These are phyloP conservation scores for Fusarium sacchari DNA, from an alignment of 2,329 filamentous ascomycete species.

Conservation along the genomic window DNA sequence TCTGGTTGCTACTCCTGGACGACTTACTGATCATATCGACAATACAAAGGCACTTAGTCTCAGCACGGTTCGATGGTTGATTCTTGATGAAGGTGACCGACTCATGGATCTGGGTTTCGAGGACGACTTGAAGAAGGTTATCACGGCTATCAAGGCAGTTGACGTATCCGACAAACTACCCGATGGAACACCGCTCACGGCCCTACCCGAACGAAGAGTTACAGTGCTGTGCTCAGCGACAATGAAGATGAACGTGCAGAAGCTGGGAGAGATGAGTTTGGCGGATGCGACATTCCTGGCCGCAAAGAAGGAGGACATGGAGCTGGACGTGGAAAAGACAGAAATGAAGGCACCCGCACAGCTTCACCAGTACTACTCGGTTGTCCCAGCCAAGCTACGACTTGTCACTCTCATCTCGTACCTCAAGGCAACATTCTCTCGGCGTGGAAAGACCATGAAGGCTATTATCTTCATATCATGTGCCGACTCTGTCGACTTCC, in stretches of 20 bases:
- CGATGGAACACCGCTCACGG: constrained; percentile 66
- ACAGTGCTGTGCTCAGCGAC: constrained; percentile 96
- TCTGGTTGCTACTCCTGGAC: constrained; percentile 90
- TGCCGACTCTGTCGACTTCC: constrained; percentile 96
- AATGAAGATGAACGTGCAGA: constrained; percentile 97
- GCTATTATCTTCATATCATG: constrained; percentile 97
- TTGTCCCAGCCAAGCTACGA: constrained; percentile 89
- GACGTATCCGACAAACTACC: constrained; percentile 67
- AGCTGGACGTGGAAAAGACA: constrained; percentile 58
- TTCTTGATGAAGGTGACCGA: constrained; percentile 96
- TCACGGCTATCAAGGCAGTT: constrained; percentile 78
- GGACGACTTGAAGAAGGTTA: constrained; percentile 88
- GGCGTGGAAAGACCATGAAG: constrained; percentile 94
- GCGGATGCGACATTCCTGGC: constrained; percentile 91
- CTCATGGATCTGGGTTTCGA: constrained; percentile 98
- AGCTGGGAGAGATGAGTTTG: constrained; percentile 91
- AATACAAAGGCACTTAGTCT: constrained; percentile 91
- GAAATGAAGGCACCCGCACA: constrained; percentile 87
- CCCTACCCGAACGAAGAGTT: constrained; percentile 79
- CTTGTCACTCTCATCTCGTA: constrained; percentile 87
- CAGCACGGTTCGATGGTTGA: constrained; percentile 89
- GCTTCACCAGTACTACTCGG: constrained; percentile 88
- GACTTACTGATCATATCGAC: constrained; percentile 89
- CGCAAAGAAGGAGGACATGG: constrained; percentile 64
- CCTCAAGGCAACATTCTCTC: constrained; percentile 86